A percentile compares a stretch with the other conserved stretches of the same genome.
phyloP scores from a whole-genome alignment of 2,329 filamentous ascomycete species.

The Blastomyces parvus region DNA sequence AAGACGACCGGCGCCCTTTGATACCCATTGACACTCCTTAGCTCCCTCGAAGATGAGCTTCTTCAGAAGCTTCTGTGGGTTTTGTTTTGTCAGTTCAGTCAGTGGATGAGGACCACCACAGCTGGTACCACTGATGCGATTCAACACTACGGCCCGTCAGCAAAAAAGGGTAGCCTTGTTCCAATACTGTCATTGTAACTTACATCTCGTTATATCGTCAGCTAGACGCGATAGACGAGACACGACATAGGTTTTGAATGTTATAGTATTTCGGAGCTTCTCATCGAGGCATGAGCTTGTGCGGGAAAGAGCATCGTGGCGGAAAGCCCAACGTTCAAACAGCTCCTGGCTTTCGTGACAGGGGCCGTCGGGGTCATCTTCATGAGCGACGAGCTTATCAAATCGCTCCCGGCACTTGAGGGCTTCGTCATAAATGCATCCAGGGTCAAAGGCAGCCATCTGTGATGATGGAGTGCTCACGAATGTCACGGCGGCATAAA shows the following conservation, averaged over 20 bases:
- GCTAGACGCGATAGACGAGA: background rate
- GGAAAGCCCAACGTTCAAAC: background rate
- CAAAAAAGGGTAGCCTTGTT: background rate
- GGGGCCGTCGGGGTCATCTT: background rate
- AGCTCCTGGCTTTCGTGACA: fast-evolving
- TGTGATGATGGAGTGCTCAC: background rate
- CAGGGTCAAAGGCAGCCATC: background rate
- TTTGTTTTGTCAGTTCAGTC: background rate
- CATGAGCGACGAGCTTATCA: background rate
- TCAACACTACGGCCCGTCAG: background rate
- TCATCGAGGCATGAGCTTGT: background rate
- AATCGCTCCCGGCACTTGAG: background rate
- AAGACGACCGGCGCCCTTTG: background rate
- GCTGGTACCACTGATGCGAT: background rate
- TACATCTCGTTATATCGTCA: background rate
- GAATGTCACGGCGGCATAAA: too few species aligned
- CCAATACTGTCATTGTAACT: background rate
- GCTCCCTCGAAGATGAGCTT: background rate
- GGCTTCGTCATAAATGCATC: background rate
- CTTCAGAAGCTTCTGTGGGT: background rate
- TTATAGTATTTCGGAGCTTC: background rate
- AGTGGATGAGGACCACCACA: background rate
- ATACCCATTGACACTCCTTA: background rate
- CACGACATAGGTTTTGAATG: background rate
- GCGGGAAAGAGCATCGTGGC: background rate